Conservation (phyloP, 768 basidiomycete species). For the Thelephora aurantiotincta region DNA sequence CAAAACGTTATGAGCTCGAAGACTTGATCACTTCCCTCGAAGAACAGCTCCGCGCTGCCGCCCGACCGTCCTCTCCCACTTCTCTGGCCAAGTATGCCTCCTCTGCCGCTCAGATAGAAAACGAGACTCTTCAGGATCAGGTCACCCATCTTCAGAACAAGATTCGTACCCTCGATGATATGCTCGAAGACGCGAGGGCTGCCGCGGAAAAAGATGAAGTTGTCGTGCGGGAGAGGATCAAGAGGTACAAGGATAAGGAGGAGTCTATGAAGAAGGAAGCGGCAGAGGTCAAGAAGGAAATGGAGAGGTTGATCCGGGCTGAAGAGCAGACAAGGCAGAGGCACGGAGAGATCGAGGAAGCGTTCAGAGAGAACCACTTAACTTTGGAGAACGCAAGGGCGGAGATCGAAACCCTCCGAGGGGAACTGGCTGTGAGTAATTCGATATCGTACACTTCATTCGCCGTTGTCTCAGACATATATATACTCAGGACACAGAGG, state of each 20-base stretch:
- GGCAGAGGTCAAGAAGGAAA: constrained; percentile 45
- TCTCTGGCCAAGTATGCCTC: constrained; percentile 26
- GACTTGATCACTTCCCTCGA: constrained; percentile 45
- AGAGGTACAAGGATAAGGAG: constrained; percentile 60
- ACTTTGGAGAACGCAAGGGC: constrained; percentile 83
- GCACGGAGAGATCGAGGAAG: constrained; percentile 80
- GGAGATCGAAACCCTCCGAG: constrained; percentile 70
- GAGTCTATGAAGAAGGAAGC: constrained; percentile 61
- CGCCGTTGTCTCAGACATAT: constrained; percentile 12
- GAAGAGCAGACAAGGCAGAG: constrained; percentile 50
- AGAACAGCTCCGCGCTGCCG: constrained; percentile 24
- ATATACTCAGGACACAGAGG: constrained; percentile 45
- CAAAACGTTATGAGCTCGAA: constrained; percentile 67
- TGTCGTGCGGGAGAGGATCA: constrained; percentile 45
- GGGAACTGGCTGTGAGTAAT: constrained; percentile 58
- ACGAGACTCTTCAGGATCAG: constrained; percentile 84
- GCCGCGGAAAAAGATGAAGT: constrained; percentile 65
- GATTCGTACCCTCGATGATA: constrained; percentile 65
- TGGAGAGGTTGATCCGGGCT: constrained; percentile 45
- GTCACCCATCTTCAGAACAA: constrained; percentile 76
- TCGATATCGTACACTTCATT: background rate
- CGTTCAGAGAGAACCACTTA: constrained; percentile 71
- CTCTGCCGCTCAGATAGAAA: constrained; percentile 86
- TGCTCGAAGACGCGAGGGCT: constrained; percentile 62
- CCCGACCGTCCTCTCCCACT: constrained; percentile 20